Percentiles rank a stretch among this genome's conserved stretches.
Conservation (phyloP, 305 asterid species). For the Fraxinus velutina region DNA sequence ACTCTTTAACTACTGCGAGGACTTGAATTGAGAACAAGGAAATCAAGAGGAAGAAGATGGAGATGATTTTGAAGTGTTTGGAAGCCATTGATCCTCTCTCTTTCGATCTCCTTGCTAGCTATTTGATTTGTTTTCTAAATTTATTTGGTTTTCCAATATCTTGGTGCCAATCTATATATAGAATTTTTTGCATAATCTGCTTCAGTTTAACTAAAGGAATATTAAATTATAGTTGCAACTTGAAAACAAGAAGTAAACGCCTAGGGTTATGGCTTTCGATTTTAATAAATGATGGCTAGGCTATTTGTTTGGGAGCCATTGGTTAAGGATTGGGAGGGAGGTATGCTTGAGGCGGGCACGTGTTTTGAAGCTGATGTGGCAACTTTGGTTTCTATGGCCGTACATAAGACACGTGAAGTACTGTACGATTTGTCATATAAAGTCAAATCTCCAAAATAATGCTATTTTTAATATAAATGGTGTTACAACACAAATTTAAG, state of each 20-base stretch:
- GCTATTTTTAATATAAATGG: too few species aligned
- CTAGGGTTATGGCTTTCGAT: background rate
- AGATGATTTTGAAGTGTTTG: background rate
- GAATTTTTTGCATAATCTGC: background rate
- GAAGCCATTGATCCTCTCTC: background rate
- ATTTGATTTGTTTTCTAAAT: background rate
- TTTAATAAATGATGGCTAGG: background rate
- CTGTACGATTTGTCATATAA: too few species aligned
- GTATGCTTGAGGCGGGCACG: background rate
- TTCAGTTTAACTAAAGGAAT: too few species aligned
- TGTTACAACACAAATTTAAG: too few species aligned
- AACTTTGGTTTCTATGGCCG: too few species aligned
- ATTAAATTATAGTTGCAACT: background rate
- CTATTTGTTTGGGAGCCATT: background rate
- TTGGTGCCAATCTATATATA: background rate
- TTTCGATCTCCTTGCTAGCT: background rate
- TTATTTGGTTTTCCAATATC: background rate
- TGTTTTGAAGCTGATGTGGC: background rate
- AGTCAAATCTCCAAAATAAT: too few species aligned
- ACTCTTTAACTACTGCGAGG: slow-evolving; percentile 36
- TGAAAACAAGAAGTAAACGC: background rate
- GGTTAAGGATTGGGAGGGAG: background rate
- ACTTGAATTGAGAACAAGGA: slow-evolving; percentile 20
- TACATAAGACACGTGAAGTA: too few species aligned
- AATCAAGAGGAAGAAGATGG: slow-evolving; percentile 19